A percentile compares a stretch with the other conserved stretches of the same genome.
These are phyloP conservation scores for Ailanthus altissimus DNA, from an alignment of 345 rosid species.

Conservation along the genomic window DNA sequence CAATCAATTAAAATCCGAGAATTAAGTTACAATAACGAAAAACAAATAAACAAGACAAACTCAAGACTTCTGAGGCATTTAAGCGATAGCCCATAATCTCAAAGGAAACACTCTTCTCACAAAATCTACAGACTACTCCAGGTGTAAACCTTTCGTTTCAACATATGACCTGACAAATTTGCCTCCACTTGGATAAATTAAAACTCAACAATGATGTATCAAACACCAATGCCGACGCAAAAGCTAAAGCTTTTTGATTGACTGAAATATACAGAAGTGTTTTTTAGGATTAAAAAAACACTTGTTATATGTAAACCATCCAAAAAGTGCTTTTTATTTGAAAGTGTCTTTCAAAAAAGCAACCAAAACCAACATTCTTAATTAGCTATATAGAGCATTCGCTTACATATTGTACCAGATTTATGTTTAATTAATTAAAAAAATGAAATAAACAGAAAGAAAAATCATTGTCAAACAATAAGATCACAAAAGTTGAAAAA, in stretches of 20 bases:
- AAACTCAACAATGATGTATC: not conserved
- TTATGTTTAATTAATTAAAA: not conserved
- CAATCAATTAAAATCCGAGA: not conserved
- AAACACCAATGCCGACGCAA: not conserved
- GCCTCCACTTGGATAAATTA: no score
- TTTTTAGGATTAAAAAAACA: not conserved
- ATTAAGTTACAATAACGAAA: not conserved
- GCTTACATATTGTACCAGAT: slow-evolving; percentile 1
- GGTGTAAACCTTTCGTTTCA: not conserved
- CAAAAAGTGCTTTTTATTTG: not conserved
- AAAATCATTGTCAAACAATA: not conserved
- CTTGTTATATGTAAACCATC: not conserved
- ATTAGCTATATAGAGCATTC: not conserved
- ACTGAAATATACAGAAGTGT: not conserved
- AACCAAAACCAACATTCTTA: not conserved
- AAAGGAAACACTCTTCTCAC: not conserved
- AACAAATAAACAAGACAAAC: not conserved
- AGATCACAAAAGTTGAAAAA: not conserved
- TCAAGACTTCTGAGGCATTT: not conserved
- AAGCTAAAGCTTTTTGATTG: not conserved
- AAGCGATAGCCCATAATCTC: not conserved
- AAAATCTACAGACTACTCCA: not conserved
- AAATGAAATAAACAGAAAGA: not conserved
- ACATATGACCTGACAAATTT: not conserved
- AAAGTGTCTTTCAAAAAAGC: not conserved